These are phyloP conservation scores for Linum trigynum DNA, from an alignment of 345 rosid species.

Conservation along the genomic window DNA sequence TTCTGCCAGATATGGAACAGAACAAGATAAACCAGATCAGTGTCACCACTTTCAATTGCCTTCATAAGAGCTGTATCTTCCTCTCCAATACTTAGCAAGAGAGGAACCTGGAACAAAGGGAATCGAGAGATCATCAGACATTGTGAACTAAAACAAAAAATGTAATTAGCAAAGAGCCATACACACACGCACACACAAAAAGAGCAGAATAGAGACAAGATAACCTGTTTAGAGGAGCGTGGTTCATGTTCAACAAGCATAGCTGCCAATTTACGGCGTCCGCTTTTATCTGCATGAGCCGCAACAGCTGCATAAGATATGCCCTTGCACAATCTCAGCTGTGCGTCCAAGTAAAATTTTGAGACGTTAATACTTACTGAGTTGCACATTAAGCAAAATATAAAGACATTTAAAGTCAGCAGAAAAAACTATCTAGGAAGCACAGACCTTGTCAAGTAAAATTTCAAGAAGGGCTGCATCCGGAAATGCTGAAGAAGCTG, in stretches of 20 bases:
- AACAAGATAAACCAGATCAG: conserved; percentile 93
- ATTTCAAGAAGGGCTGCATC: conserved; percentile 79
- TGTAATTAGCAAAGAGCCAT: not conserved
- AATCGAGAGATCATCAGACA: not conserved
- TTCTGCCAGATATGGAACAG: conserved; percentile 94
- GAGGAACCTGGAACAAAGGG: conserved; percentile 60
- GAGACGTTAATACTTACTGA: conserved; percentile 7
- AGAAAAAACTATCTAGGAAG: conserved; percentile 3
- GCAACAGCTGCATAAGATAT: conserved; percentile 99
- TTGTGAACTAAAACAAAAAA: not conserved
- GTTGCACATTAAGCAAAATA: not conserved
- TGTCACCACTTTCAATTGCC: conserved; percentile 94
- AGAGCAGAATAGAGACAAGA: not conserved
- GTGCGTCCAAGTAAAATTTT: conserved; percentile 25
- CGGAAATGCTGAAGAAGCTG: conserved; percentile 80
- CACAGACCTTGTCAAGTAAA: conserved; percentile 81
- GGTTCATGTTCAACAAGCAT: conserved; percentile 97
- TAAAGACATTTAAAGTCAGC: not conserved
- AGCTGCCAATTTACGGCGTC: conserved; percentile 86
- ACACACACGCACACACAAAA: not conserved
- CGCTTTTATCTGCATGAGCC: conserved; percentile 93
- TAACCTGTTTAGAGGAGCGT: conserved; percentile 85
- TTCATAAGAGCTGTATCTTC: conserved; percentile 86
- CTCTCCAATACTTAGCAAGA: conserved; percentile 86
- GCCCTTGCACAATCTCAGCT: conserved; percentile 81